Conservation (phyloP, 179 eudicot genomes). For the Drosera spatulata region DNA sequence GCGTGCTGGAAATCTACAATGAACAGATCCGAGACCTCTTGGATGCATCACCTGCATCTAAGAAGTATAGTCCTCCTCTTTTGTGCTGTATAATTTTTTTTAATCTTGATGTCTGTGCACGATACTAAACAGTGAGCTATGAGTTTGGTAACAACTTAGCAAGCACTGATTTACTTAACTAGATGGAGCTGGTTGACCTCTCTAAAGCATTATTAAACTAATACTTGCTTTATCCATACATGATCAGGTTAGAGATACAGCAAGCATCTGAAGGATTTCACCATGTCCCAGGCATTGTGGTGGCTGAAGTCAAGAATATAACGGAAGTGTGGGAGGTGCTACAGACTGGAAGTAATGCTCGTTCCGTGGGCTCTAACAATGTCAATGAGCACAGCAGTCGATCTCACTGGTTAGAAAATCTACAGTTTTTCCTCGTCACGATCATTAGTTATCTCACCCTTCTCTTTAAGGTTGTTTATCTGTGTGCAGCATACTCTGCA, state of each 20-base stretch:
- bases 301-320: constrained; percentile 73
- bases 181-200: too few relatives aligned
- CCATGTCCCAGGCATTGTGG: constrained; percentile 83
- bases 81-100: background rate
- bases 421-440: background rate
- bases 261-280: constrained; percentile 84
- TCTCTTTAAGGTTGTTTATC: background rate
- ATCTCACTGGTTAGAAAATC: constrained; percentile 67
- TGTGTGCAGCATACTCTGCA: constrained; percentile 27
- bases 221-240: background rate
- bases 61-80: constrained; percentile 34
- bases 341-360: constrained; percentile 75
- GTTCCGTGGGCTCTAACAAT: constrained; percentile 93
- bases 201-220: too few relatives aligned
- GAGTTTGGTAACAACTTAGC: background rate
- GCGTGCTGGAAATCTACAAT: constrained; percentile 94
- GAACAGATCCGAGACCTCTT: constrained; percentile 90
- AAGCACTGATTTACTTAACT: too few relatives aligned
- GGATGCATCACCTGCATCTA: constrained; percentile 50
- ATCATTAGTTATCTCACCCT: too few relatives aligned
- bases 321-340: constrained; percentile 83
- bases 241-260: constrained; percentile 71
- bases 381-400: constrained; percentile 98
- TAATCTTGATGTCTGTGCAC: background rate
- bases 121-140: background rate